phyloP scores from a whole-genome alignment of 805 yeast species.

The Blastobotrys terrestris region DNA sequence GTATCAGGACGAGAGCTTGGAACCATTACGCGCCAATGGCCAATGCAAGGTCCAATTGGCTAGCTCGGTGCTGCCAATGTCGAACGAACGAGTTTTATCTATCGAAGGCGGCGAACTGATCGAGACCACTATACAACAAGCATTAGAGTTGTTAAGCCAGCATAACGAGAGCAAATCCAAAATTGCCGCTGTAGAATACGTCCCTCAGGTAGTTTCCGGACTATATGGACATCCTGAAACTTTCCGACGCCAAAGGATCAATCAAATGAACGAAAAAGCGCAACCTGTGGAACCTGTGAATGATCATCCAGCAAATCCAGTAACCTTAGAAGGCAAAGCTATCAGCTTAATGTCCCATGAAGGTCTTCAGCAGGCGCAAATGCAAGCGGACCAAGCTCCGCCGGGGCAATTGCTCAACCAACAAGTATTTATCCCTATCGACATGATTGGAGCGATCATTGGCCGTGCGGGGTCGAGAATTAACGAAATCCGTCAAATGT shows the following conservation, averaged over 20 bases:
- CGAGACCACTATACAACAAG: background rate
- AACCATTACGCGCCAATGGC: background rate
- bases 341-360: conserved; percentile 6
- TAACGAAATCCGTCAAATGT: conserved; percentile 64
- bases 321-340: conserved; percentile 1
- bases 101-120: background rate
- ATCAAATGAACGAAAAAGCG: conserved; percentile 5
- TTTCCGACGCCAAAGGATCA: conserved; percentile 16
- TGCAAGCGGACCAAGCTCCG: conserved; percentile 3
- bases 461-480: conserved; percentile 84
- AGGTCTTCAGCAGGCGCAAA: conserved; percentile 13
- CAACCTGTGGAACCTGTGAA: conserved; percentile 1
- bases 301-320: conserved; percentile 3
- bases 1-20: background rate
- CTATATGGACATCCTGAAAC: conserved; percentile 20
- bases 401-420: conserved; percentile 38
- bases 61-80: background rate
- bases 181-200: conserved; percentile 7
- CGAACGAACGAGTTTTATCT: background rate
- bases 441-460: conserved; percentile 75
- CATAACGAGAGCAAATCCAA: background rate
- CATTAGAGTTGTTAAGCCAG: background rate
- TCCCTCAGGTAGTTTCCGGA: conserved; percentile 15
- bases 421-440: conserved; percentile 69
- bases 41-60: background rate